Percentiles rank a stretch among this genome's conserved stretches.
These are phyloP conservation scores for Acacia pycnantha DNA, from an alignment of 331 rosid genomes.

Conservation along the genomic window DNA sequence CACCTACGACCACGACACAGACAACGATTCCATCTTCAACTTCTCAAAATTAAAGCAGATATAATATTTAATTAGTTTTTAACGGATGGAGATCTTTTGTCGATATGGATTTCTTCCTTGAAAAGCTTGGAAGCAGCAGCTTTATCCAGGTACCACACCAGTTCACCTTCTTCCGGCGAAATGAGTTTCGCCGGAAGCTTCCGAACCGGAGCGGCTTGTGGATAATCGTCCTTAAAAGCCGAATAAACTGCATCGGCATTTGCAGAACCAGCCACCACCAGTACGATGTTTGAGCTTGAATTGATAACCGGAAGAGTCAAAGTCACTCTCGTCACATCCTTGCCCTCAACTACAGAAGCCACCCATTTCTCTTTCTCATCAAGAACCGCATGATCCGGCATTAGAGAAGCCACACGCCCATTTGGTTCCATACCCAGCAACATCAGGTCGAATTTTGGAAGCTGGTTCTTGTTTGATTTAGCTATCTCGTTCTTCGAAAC, in stretches of 20 bases:
- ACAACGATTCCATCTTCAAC: neutral
- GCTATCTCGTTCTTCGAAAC: slow-evolving; percentile 43
- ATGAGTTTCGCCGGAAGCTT: slow-evolving; percentile 72
- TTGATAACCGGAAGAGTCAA: slow-evolving; percentile 80
- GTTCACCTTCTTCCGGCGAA: slow-evolving; percentile 62
- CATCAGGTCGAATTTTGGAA: slow-evolving; percentile 88
- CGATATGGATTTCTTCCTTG: slow-evolving; percentile 21
- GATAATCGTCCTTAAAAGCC: slow-evolving; percentile 42
- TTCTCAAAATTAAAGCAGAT: neutral
- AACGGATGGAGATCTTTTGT: neutral
- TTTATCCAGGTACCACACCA: slow-evolving; percentile 85
- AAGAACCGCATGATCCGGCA: slow-evolving; percentile 77
- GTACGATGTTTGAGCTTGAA: slow-evolving; percentile 61
- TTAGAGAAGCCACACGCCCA: slow-evolving; percentile 84
- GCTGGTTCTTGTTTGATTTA: slow-evolving; percentile 46
- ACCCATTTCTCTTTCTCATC: slow-evolving; percentile 81
- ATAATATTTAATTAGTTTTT: neutral
- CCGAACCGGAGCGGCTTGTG: slow-evolving; percentile 25
- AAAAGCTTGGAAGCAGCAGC: slow-evolving; percentile 87
- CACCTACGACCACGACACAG: neutral
- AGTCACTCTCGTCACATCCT: slow-evolving; percentile 79
- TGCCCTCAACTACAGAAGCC: slow-evolving; percentile 49
- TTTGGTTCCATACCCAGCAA: slow-evolving; percentile 93
- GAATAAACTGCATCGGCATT: slow-evolving; percentile 66
- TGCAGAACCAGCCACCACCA: slow-evolving; percentile 68